Percentiles rank a stretch among this genome's conserved stretches.
phyloP scores from a whole-genome alignment of 768 basidiomycete genomes.

The Leucocoprinus birnbaumii region DNA sequence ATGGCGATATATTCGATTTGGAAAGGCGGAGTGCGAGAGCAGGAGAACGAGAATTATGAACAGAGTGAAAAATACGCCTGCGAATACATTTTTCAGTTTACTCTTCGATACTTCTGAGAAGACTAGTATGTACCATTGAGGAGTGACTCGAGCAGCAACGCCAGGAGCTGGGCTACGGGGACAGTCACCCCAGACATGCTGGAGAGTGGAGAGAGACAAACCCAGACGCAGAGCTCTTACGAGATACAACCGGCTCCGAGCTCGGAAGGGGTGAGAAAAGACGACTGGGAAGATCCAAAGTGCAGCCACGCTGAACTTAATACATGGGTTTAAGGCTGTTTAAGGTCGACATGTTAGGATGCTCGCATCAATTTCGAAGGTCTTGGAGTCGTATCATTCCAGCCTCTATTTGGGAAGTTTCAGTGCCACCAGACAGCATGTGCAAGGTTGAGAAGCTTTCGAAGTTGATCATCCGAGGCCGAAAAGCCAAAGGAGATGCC shows the following conservation, averaged over 20 bases:
- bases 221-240: neutral
- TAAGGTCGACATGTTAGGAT: neutral
- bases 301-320: neutral
- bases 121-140: neutral
- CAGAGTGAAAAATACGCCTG: constrained; percentile 9
- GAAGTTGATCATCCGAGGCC: too few species aligned
- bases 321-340: neutral
- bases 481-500: too few species aligned
- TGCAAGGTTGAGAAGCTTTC: too few species aligned
- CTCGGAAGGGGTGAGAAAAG: neutral
- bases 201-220: neutral
- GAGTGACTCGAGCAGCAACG: neutral
- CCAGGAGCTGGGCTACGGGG: neutral
- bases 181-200: neutral
- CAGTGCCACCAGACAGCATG: too few species aligned
- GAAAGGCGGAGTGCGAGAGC: neutral
- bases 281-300: neutral
- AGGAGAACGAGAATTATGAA: constrained; percentile 3
- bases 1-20: neutral
- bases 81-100: too few species aligned
- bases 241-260: neutral
- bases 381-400: neutral
- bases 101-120: too few species aligned
- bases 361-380: neutral
- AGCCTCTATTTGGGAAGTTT: too few species aligned